Conservation (phyloP, 305 asterid genomes). For the Fraxinus latifolia region DNA sequence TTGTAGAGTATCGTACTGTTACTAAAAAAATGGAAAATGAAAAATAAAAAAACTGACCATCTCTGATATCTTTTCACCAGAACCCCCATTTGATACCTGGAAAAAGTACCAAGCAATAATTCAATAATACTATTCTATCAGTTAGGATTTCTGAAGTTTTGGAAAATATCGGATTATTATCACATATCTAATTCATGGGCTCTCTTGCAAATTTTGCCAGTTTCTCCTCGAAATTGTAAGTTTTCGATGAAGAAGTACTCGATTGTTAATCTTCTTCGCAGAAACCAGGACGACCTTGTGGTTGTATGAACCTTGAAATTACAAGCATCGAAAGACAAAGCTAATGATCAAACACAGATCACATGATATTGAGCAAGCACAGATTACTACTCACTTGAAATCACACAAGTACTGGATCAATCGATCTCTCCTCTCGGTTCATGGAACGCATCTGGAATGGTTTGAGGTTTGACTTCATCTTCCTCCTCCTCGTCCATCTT, state of each 20-base stretch:
- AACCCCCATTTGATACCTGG: not conserved
- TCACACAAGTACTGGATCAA: slow-evolving; percentile 24
- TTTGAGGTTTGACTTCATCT: slow-evolving; percentile 48
- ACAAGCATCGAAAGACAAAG: not conserved
- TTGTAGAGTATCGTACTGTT: not conserved
- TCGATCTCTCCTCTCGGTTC: slow-evolving; percentile 65
- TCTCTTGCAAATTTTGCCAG: not conserved
- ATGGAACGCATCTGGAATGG: slow-evolving; percentile 30
- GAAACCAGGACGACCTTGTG: not conserved
- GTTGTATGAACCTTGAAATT: not conserved
- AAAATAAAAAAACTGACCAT: not conserved
- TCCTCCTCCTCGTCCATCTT: slow-evolving; percentile 76
- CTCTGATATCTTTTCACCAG: not conserved
- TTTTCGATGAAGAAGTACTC: not conserved
- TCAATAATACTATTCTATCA: not conserved
- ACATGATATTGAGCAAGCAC: not conserved
- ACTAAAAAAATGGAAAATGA: not conserved
- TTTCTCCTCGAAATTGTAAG: not conserved
- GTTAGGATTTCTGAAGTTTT: not conserved
- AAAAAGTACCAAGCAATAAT: not conserved
- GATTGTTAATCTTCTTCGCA: not conserved
- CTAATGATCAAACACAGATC: not conserved
- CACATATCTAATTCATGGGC: not conserved
- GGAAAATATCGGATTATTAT: not conserved
- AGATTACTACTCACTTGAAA: not conserved